Percentiles rank a stretch among this genome's conserved stretches.
phyloP scores from a whole-genome alignment of 495 filamentous ascomycete genomes.

The Aspergillus egyptiacus region DNA sequence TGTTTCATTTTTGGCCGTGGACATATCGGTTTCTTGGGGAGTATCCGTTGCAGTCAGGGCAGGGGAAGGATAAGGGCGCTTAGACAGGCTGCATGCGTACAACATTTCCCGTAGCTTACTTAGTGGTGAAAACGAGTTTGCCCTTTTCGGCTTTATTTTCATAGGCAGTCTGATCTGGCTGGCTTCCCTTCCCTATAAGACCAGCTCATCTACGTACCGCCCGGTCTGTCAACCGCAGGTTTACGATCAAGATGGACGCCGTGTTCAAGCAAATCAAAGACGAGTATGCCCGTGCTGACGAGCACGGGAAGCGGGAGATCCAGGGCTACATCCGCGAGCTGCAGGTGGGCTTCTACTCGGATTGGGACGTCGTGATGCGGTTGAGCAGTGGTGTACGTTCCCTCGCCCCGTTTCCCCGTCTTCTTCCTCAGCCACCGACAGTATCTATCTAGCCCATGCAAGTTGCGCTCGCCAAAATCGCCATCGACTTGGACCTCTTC shows the following conservation, averaged over 20 bases:
- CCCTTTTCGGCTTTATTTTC: too few relatives aligned
- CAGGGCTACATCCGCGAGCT: background rate
- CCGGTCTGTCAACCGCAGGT: too few relatives aligned
- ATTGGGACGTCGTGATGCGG: background rate
- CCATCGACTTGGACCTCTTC: background rate
- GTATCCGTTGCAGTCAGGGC: background rate
- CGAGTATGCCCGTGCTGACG: background rate
- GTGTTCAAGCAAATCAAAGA: background rate
- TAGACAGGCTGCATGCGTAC: background rate
- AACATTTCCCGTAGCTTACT: too few relatives aligned
- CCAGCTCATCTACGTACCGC: too few relatives aligned
- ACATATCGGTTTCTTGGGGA: background rate
- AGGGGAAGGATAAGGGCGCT: background rate
- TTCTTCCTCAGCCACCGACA: background rate
- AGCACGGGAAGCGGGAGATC: background rate
- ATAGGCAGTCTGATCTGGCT: too few relatives aligned
- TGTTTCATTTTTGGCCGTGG: background rate
- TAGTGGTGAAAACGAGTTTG: too few relatives aligned
- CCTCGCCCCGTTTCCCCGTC: background rate
- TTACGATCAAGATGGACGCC: background rate
- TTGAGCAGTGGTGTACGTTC: background rate
- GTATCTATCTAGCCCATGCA: background rate
- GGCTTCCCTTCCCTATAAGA: too few relatives aligned
- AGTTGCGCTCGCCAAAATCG: conserved; percentile 1
- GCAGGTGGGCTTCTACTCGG: background rate